Base-by-base conservation (phyloP, 495 filamentous ascomycete species). In the Penicillium taxi region DNA sequence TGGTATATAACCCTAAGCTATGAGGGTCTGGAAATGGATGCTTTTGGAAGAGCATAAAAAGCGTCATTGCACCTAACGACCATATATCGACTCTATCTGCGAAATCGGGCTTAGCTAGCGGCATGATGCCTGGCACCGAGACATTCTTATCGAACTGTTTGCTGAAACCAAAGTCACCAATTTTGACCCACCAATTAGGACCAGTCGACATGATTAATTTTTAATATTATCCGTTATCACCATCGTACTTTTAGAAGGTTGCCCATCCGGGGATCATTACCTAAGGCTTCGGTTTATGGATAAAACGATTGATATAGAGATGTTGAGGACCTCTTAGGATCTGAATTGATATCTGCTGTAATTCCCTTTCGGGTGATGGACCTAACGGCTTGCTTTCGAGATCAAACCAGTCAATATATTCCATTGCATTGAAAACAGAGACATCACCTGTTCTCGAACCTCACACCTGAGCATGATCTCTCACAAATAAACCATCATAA, bases 111-210 rank as follows among this genome's bases (percentile, higher is more conserved):
- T 24, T 25, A 5, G 17, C 3, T 1, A 5, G 17, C 5, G 22
- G 13, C 13, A 9, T 31, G 3, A 9, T 12, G 16, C n/a, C 14
- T 26, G 23, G 22, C 14, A 35, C 25, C 42, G 30, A 39, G 5
- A n/a, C 21, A 11, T 26, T 4, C 9, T 39, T 24, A 26, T 39
- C 44, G 4, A 61, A 35, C 39, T 73, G 52, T 38, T 69, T 72
- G 28, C 46, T 55, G 30, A 74, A 64, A 0, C 72, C 72, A 35
- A 75, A 73, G 50, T 74, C 72, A 8, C 63, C 63, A 27, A 74
- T 68, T 44, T 74, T 73, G 5, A 73, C 64, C 46, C 59, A 61
- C 44, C 44, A 51, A 48, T 55, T 24, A 6, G 57, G 58, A 7
- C 42, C 35, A 9, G 23, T 39, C 1, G 42, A 36, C 7, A 54